A percentile compares a stretch with the other conserved stretches of the same genome.
Evolutionary conservation across 1,284 basidiomycete species (phyloP).

Genomic region (Leccinum colubrinum): DNA sequence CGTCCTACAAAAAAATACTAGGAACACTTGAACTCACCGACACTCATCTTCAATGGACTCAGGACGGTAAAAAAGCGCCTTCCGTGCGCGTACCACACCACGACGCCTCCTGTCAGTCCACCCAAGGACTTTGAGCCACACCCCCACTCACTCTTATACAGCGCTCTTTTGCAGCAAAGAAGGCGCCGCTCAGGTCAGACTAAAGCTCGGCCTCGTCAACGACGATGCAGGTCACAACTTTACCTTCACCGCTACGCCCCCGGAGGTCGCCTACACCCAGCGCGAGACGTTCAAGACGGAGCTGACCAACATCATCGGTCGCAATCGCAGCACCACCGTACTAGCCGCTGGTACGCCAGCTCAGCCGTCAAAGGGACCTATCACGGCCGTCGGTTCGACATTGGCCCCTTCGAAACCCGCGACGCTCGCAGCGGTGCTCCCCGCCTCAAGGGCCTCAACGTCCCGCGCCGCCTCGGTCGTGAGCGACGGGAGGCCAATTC

Average conservation of each 20-base stretch:
- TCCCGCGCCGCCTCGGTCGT: conserved; percentile 62
- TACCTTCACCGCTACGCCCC: conserved; percentile 64
- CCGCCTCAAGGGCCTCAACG: conserved; percentile 38
- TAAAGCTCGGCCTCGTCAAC: conserved; percentile 65
- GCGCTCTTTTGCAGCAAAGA: conserved; percentile 83
- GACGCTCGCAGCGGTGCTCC: conserved; percentile 18
- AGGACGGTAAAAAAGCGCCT: conserved; percentile 59
- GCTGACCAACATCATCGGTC: conserved; percentile 69
- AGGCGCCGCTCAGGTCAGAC: conserved; percentile 68
- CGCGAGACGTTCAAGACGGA: conserved; percentile 79
- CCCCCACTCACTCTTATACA: conserved; percentile 25
- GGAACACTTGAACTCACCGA: conserved; percentile 71
- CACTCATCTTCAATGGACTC: conserved; percentile 70
- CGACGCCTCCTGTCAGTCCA: conserved; percentile 59
- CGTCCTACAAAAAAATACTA: conserved; percentile 75
- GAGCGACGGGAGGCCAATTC: conserved; percentile 55
- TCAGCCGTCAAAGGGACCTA: conserved; percentile 28
- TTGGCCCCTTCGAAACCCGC: conserved; percentile 29
- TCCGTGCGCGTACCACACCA: conserved; percentile 58
- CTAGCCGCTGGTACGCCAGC: conserved; percentile 20
- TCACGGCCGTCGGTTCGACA: conserved; percentile 16
- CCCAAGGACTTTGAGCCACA: neutral
- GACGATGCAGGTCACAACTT: conserved; percentile 77
- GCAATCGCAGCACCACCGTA: conserved; percentile 47
- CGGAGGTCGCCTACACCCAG: conserved; percentile 57